Conservation (phyloP, 2,329 filamentous ascomycete genomes). For the Volutella citrinella region DNA sequence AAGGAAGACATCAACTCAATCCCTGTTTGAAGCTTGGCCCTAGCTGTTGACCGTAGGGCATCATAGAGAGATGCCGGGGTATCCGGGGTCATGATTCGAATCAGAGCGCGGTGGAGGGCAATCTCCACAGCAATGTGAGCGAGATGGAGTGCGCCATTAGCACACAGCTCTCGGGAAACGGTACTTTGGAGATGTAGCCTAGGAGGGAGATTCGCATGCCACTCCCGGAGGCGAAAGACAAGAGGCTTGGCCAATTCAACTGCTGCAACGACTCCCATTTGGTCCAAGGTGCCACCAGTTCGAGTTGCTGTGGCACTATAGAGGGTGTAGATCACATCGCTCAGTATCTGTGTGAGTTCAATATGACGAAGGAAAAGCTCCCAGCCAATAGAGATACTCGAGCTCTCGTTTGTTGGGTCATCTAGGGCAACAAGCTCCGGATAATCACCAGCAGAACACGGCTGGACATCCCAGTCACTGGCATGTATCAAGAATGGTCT, state of each 20-base stretch:
- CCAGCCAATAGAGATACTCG: slow-evolving; percentile 42
- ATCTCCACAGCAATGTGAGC: slow-evolving; percentile 51
- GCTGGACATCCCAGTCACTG: slow-evolving; percentile 53
- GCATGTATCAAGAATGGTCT: slow-evolving; percentile 52
- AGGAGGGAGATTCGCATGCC: slow-evolving; percentile 45
- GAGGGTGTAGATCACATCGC: slow-evolving; percentile 47
- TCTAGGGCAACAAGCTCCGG: slow-evolving; percentile 35
- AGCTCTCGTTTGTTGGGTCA: slow-evolving; percentile 32
- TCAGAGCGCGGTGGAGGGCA: slow-evolving; percentile 47
- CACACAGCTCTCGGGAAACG: slow-evolving; percentile 38
- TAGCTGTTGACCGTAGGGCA: slow-evolving; percentile 36
- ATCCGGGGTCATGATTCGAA: slow-evolving; percentile 38
- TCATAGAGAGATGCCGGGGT: slow-evolving; percentile 28
- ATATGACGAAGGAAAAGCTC: slow-evolving; percentile 50
- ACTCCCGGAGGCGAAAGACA: slow-evolving; percentile 34
- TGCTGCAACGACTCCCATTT: slow-evolving; percentile 30
- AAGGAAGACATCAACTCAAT: slow-evolving; percentile 39
- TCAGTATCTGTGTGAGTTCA: slow-evolving; percentile 47
- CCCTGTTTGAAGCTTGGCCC: slow-evolving; percentile 36
- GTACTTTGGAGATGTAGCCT: slow-evolving; percentile 43
- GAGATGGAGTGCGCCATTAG: slow-evolving; percentile 45
- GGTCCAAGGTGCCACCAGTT: slow-evolving; percentile 27
- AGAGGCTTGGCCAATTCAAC: slow-evolving; percentile 33
- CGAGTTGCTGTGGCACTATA: slow-evolving; percentile 38
- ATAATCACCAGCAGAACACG: slow-evolving; percentile 34